These are phyloP conservation scores for Trichoderma asperellum DNA, from an alignment of 2,329 filamentous ascomycete species.

Conservation along the genomic window DNA sequence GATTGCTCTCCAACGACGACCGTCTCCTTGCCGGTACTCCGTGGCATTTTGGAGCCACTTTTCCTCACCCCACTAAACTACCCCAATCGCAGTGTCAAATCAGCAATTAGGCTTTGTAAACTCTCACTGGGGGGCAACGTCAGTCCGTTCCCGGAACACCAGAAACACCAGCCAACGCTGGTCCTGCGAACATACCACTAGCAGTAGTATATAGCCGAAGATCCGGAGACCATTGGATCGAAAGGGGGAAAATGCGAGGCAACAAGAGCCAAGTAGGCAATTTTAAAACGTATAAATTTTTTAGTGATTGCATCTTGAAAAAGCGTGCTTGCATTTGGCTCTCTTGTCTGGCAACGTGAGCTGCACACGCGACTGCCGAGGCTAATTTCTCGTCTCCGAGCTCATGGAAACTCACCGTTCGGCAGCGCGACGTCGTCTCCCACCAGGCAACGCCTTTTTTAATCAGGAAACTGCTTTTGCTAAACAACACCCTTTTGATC, in stretches of 20 bases:
- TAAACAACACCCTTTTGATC: background rate
- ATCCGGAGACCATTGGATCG: constrained; percentile 5
- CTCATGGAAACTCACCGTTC: background rate
- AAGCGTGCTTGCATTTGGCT: background rate
- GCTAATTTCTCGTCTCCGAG: background rate
- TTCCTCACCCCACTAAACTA: constrained; percentile 26
- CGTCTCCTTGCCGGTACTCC: background rate
- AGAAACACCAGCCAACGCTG: background rate
- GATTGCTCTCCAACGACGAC: background rate
- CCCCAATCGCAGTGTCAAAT: constrained; percentile 24
- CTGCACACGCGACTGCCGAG: constrained; percentile 4
- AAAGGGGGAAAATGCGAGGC: background rate
- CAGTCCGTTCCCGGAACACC: constrained; percentile 7
- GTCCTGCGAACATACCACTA: background rate
- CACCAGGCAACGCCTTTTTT: background rate
- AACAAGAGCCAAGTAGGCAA: background rate
- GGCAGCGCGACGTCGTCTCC: background rate
- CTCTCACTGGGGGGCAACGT: background rate
- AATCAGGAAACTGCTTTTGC: background rate
- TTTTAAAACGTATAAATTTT: background rate
- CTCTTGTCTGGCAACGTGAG: background rate
- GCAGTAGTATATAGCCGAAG: constrained; percentile 10
- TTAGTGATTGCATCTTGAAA: background rate
- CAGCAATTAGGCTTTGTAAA: constrained; percentile 22
- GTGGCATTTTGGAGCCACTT: constrained; percentile 3